These are phyloP conservation scores for Saccharum spontaneum DNA, from an alignment of 176 grass and related monocot species.

Conservation along the genomic window DNA sequence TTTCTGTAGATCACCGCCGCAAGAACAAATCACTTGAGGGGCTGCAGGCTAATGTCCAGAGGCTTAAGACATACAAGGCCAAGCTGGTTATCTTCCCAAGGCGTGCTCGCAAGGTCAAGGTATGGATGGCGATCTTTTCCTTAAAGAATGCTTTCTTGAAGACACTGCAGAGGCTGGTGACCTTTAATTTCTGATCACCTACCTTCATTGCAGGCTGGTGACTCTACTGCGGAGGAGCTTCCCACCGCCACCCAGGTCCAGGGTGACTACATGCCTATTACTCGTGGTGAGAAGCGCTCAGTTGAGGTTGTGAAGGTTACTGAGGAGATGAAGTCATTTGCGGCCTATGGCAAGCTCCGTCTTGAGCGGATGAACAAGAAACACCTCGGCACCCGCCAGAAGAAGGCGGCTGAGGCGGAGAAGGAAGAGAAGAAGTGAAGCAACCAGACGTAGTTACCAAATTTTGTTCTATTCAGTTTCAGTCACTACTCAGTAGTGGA, in stretches of 20 bases:
- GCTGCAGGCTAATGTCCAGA: conserved; percentile 68
- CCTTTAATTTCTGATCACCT: neutral
- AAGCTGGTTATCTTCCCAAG: conserved; percentile 96
- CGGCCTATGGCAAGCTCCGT: conserved; percentile 74
- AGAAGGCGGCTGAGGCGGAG: conserved; percentile 84
- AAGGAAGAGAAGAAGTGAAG: conserved; percentile 97
- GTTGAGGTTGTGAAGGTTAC: conserved; percentile 88
- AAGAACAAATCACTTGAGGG: conserved; percentile 12
- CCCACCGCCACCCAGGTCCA: conserved; percentile 85
- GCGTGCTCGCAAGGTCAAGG: conserved; percentile 71
- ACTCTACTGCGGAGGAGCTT: conserved; percentile 85
- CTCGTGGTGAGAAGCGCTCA: conserved; percentile 62
- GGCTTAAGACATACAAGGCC: conserved; percentile 89
- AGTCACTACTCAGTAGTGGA: conserved; percentile 13
- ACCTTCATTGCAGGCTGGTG: conserved; percentile 58
- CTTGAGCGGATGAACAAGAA: conserved; percentile 87
- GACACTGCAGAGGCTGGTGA: neutral
- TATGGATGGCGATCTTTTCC: neutral
- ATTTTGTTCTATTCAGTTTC: conserved; percentile 18
- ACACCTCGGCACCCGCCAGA: conserved; percentile 63
- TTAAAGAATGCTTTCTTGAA: neutral
- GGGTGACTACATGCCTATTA: conserved; percentile 81
- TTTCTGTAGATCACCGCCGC: neutral
- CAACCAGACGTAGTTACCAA: neutral
- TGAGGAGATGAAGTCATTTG: conserved; percentile 73